Percentiles rank a stretch among this genome's conserved stretches.
Conservation (phyloP, 148 eudicot genomes). For the Oxyria digyna region DNA sequence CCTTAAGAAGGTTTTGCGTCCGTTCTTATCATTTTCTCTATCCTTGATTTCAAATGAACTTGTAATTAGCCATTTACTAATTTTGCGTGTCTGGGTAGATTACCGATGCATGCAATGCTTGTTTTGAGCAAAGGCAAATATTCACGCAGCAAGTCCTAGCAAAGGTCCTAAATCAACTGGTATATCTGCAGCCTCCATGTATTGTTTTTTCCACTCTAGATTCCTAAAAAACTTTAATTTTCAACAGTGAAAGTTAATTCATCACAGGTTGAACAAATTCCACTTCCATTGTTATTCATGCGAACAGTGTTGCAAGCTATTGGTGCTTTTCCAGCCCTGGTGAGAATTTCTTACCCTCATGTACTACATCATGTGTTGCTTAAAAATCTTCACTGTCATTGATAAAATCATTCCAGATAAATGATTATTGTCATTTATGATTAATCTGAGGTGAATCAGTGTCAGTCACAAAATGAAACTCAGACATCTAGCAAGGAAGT, state of each 20-base stretch:
- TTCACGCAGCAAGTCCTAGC: constrained; percentile 95
- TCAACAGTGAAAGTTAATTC: not conserved
- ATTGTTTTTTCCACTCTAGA: not conserved
- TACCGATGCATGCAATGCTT: constrained; percentile 92
- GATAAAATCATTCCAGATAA: not conserved
- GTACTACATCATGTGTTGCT: not conserved
- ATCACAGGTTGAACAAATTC: constrained; percentile 92
- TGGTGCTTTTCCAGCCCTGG: constrained; percentile 92
- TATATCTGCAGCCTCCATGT: constrained; percentile 13
- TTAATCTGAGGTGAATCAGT: not conserved
- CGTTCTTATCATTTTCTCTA: not conserved
- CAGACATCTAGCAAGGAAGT: not conserved
- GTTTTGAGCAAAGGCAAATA: constrained; percentile 79
- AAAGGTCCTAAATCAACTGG: constrained; percentile 92
- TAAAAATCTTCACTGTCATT: not conserved
- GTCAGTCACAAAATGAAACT: not conserved
- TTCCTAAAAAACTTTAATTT: not conserved
- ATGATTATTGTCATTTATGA: not conserved
- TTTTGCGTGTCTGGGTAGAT: constrained; percentile 34
- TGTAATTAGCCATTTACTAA: not conserved
- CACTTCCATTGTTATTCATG: constrained; percentile 91
- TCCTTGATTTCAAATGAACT: not conserved
- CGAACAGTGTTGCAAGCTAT: constrained; percentile 92
- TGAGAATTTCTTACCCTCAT: constrained; percentile 20
- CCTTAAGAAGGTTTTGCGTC: constrained; percentile 62